phyloP scores from a whole-genome alignment of 345 rosid species.

The Heritiera littoralis region DNA sequence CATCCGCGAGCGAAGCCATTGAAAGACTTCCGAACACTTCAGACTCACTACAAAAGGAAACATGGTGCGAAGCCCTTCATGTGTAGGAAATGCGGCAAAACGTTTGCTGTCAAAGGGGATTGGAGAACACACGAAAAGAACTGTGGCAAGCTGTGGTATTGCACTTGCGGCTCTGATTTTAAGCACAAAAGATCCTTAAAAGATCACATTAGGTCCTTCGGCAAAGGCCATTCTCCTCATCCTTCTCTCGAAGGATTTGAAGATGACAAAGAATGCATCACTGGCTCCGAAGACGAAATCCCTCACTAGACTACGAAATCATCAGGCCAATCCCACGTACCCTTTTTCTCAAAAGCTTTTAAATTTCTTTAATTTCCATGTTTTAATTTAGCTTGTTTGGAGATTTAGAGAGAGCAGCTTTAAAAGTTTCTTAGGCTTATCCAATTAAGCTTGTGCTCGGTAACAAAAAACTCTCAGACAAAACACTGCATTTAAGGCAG shows the following conservation, averaged over 20 bases:
- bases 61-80: slow-evolving; percentile 68
- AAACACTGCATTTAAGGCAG: slow-evolving; percentile 1
- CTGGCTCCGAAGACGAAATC: slow-evolving; percentile 57
- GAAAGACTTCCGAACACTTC: slow-evolving; percentile 78
- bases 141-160: slow-evolving; percentile 96
- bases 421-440: slow-evolving; percentile 22
- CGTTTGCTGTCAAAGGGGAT: slow-evolving; percentile 94
- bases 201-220: slow-evolving; percentile 94
- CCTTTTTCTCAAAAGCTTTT: background rate
- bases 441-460: slow-evolving; percentile 61
- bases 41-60: slow-evolving; percentile 80
- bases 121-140: slow-evolving; percentile 99
- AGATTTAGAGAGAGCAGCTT: background rate
- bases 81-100: slow-evolving; percentile 85
- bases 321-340: background rate
- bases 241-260: slow-evolving; percentile 67
- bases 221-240: slow-evolving; percentile 87
- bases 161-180: slow-evolving; percentile 96
- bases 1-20: slow-evolving; percentile 79
- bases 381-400: slow-evolving; percentile 1
- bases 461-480: slow-evolving; percentile 60
- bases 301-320: background rate
- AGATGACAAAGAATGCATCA: slow-evolving; percentile 61
- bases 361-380: background rate
- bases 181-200: slow-evolving; percentile 97